Conservation (phyloP, 202 grass and related monocot species). For the Schoenoplectus triqueter region DNA sequence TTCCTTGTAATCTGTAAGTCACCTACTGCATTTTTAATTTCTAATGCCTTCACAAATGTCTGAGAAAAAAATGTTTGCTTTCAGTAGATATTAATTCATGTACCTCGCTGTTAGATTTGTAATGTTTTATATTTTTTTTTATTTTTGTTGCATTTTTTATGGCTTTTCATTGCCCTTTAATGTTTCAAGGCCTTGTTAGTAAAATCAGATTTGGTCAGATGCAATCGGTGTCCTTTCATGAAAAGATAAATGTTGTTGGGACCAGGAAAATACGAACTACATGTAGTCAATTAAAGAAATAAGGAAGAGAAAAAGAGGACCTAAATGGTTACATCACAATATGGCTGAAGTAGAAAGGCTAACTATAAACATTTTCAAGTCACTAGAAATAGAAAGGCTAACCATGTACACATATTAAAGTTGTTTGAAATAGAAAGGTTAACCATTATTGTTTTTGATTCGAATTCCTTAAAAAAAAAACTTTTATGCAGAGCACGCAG, state of each 20-base stretch:
- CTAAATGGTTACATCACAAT: neutral
- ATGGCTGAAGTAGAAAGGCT: conserved; percentile 5
- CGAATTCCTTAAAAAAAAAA: neutral
- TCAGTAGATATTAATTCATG: neutral
- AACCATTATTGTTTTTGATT: neutral
- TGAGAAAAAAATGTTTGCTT: neutral
- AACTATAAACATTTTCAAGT: conserved; percentile 10
- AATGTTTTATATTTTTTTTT: neutral
- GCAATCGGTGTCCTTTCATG: neutral
- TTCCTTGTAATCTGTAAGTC: neutral
- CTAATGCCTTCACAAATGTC: neutral
- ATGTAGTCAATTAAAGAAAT: neutral
- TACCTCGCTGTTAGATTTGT: neutral
- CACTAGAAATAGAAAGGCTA: conserved; percentile 8
- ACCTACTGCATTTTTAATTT: neutral
- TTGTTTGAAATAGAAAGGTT: neutral
- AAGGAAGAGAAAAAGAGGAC: neutral
- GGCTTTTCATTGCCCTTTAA: neutral
- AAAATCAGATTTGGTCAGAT: neutral
- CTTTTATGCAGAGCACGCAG: neutral
- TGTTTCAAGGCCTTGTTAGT: neutral
- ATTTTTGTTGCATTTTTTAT: neutral
- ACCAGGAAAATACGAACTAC: neutral
- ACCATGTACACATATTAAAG: neutral
- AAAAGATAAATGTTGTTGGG: neutral